A percentile compares a stretch with the other conserved stretches of the same genome.
These are phyloP conservation scores for Azolla pinnata DNA, from an alignment of 75 land plant genomes.

Conservation along the genomic window DNA sequence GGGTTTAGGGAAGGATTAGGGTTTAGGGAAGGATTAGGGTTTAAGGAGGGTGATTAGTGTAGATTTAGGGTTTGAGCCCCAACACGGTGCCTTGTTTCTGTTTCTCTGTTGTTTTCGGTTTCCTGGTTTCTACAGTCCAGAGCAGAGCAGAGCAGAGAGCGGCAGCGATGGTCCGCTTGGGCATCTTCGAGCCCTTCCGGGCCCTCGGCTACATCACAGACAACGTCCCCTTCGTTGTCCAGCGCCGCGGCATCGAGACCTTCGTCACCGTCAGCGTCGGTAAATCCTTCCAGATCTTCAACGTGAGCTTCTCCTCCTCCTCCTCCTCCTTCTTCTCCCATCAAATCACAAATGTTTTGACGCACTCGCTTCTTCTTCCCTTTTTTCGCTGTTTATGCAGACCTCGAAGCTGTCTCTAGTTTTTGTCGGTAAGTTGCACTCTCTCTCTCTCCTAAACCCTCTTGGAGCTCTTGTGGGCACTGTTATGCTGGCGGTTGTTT, in stretches of 20 bases:
- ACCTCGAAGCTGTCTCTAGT: slow-evolving; percentile 81
- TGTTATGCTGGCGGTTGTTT: too few species aligned
- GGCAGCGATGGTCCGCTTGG: slow-evolving; percentile 51
- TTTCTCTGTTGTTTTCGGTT: too few species aligned
- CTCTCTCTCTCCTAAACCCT: neutral
- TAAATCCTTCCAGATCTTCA: slow-evolving; percentile 78
- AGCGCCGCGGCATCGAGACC: slow-evolving; percentile 73
- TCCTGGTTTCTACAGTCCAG: too few species aligned
- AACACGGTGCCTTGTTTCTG: too few species aligned
- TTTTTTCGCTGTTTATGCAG: slow-evolving; percentile 35
- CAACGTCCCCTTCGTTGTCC: slow-evolving; percentile 68
- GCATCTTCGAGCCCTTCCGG: slow-evolving; percentile 79
- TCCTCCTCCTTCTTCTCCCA: too few species aligned
- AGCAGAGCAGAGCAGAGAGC: slow-evolving; percentile 11
- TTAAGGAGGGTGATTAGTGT: too few species aligned
- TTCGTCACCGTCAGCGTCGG: slow-evolving; percentile 95
- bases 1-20: too few species aligned
- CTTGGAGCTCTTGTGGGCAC: too few species aligned
- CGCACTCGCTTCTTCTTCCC: too few species aligned
- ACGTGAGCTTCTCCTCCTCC: slow-evolving; percentile 34
- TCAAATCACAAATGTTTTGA: too few species aligned
- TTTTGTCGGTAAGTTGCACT: slow-evolving; percentile 47
- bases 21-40: too few species aligned
- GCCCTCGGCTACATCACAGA: slow-evolving; percentile 84
- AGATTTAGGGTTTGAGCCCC: too few species aligned